Conservation (phyloP, 2,329 filamentous ascomycete genomes). For the Penicillium sumatraense region DNA sequence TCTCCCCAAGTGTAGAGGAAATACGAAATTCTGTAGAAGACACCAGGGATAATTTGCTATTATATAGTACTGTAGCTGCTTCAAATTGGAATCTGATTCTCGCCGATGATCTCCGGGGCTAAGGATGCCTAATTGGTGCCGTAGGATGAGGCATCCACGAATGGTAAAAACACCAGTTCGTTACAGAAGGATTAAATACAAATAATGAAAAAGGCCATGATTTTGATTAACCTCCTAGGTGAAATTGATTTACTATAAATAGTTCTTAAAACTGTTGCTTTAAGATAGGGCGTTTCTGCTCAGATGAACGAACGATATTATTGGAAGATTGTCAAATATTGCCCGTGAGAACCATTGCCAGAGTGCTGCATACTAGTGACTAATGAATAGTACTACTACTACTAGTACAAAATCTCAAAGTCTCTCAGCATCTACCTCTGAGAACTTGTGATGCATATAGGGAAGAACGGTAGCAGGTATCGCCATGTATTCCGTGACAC, state of each 20-base stretch:
- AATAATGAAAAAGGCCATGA: background rate
- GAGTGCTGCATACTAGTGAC: no score
- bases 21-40: no score
- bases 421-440: background rate
- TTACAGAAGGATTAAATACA: background rate
- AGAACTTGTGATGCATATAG: background rate
- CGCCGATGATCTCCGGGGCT: no score
- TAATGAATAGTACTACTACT: background rate
- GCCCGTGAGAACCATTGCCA: background rate
- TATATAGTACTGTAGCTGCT: no score
- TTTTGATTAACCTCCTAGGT: conserved; percentile 10
- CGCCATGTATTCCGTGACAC: conserved; percentile 8
- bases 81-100: no score
- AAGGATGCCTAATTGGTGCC: no score
- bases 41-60: no score
- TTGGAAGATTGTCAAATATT: conserved; percentile 5
- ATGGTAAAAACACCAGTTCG: no score
- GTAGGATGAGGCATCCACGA: no score
- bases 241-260: conserved; percentile 21
- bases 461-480: conserved; percentile 6
- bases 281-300: conserved; percentile 16
- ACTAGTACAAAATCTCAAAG: background rate
- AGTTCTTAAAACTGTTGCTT: conserved; percentile 16
- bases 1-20: no score
- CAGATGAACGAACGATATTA: conserved; percentile 17